Evolutionary conservation across 345 rosid genomes (phyloP), one percentile per base, ranked within the genome.

Genomic region (Firmiana major): DNA sequence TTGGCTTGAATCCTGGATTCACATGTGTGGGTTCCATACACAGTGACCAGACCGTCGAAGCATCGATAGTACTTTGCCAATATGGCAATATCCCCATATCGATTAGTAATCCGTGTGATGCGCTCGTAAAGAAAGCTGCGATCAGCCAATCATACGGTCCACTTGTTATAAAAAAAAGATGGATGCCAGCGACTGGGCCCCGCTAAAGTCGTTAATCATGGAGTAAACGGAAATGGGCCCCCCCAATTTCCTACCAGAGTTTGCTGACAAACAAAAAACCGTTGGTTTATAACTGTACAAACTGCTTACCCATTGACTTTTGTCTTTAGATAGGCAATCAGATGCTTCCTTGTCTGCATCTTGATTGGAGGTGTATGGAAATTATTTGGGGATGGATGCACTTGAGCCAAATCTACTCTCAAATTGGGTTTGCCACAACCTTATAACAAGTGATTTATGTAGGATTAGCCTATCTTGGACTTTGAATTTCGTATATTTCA

Each of bases 1-100:
- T 42, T 64, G 71, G 71, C 71, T 7, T 38, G 19, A 6, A 36
- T 64, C 51, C 22, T 3, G 49, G 71, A 42, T 66, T n/a, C 26
- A 17, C 51, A 66, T 28, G 51, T 66, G 31, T 67, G 72, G 55
- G 73, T 22, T 68, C 73, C 55, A 60, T 38, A 28, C n/a, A n/a
- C n/a, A n/a, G n/a, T n/a, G 38, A 60, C 36, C 12, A 10, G 64
- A 9, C 16, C 7, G 24, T 15, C 34, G 8, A 66, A 43, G 28
- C 71, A 66, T 9, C 71, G 9, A 66, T 4, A 16, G 19, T 28
- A 60, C n/a, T n/a, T 31, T 31, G 34, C 34, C 34, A 0, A 31
- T 0, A 31, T 31, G 34, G 34, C 34, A 31, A 26, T 13, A 4
- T 36, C 71, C 26, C 71, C 26, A 40, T 51, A 51, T 11, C 31